A percentile compares a stretch with the other conserved stretches of the same genome.
phyloP scores from a whole-genome alignment of 2,329 filamentous ascomycete species.

The Diplodia mutila region DNA sequence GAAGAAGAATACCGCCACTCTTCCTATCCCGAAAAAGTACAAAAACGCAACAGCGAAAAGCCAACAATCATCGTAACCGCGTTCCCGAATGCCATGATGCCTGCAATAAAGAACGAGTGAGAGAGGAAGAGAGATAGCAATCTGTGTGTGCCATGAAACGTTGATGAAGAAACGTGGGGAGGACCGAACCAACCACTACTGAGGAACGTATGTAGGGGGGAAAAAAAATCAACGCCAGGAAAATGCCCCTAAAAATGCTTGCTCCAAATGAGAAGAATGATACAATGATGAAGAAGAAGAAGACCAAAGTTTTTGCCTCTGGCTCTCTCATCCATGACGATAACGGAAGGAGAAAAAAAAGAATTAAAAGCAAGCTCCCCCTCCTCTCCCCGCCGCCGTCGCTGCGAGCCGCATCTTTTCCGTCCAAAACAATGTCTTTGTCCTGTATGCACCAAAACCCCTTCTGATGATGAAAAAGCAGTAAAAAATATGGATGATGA shows the following conservation, averaged over 20 bases:
- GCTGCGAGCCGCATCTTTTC: too few species aligned
- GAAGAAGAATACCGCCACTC: not conserved
- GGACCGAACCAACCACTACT: too few species aligned
- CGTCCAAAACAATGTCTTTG: not conserved
- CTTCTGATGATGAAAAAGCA: not conserved
- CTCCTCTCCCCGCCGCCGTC: not conserved
- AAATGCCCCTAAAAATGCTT: too few species aligned
- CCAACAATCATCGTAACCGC: not conserved
- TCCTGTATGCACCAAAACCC: not conserved
- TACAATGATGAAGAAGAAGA: not conserved
- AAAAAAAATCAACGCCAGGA: not conserved
- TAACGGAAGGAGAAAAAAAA: not conserved
- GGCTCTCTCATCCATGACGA: too few species aligned
- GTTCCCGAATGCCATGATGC: not conserved
- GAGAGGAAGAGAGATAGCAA: not conserved
- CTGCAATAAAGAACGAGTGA: not conserved
- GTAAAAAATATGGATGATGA: not conserved
- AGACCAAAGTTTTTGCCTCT: not conserved
- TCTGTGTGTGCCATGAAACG: not conserved
- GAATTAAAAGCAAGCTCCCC: not conserved
- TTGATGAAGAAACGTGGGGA: too few species aligned
- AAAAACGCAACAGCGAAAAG: not conserved
- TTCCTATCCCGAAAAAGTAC: not conserved
- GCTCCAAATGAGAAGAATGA: not conserved
- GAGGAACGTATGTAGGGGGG: not conserved